Percentiles rank a stretch among this genome's conserved stretches.
phyloP scores from a whole-genome alignment of 164 flowering plant genomes.

The Stephania cephalantha region DNA sequence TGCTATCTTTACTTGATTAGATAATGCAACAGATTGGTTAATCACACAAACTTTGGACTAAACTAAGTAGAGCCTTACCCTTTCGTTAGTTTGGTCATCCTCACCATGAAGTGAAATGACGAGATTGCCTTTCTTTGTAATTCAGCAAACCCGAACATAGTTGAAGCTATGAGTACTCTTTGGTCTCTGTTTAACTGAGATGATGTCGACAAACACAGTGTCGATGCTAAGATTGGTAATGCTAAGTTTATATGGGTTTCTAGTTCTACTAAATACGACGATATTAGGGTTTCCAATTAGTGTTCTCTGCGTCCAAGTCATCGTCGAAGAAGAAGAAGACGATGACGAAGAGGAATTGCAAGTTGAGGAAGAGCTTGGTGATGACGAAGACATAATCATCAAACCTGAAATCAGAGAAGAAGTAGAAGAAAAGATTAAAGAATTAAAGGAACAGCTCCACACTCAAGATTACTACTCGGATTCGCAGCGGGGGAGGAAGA shows the following conservation, averaged over 20 bases:
- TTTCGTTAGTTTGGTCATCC: too few species aligned
- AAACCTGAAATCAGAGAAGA: slow-evolving; percentile 16
- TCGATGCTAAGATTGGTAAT: slow-evolving; percentile 22
- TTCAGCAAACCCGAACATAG: too few species aligned
- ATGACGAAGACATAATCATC: too few species aligned
- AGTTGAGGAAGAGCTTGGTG: slow-evolving; percentile 25
- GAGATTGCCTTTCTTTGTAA: too few species aligned
- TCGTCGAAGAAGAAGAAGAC: neutral
- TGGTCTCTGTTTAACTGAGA: slow-evolving; percentile 53
- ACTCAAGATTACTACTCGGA: slow-evolving; percentile 83
- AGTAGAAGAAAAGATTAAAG: slow-evolving; percentile 23
- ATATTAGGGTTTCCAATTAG: slow-evolving; percentile 18
- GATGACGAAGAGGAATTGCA: slow-evolving; percentile 11
- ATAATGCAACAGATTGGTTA: too few species aligned
- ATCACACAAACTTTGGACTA: too few species aligned
- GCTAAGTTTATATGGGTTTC: slow-evolving; percentile 28
- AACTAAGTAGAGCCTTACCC: too few species aligned
- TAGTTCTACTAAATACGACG: slow-evolving; percentile 19
- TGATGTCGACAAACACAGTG: slow-evolving; percentile 30
- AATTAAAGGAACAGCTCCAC: slow-evolving; percentile 27
- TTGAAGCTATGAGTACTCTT: slow-evolving; percentile 28
- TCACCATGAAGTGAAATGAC: too few species aligned
- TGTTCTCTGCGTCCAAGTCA: slow-evolving; percentile 16
- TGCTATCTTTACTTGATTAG: too few species aligned
- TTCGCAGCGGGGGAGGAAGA: slow-evolving; percentile 50